These are phyloP conservation scores for Wickerhamomyces canadensis DNA, from an alignment of 805 yeast species.

Conservation along the genomic window DNA sequence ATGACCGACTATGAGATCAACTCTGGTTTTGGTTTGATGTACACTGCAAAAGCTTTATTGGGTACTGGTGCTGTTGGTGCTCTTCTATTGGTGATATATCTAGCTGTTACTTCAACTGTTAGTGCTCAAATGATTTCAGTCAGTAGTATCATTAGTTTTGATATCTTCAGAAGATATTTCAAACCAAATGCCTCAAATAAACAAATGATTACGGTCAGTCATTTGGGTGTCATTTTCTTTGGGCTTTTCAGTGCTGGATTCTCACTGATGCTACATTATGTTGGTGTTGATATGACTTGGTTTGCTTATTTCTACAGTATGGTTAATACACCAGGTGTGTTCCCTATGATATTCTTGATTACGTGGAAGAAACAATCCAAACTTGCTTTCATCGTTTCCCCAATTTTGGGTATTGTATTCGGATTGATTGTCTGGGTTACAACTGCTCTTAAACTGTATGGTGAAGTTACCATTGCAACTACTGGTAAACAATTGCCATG, in stretches of 20 bases:
- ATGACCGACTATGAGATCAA: slow-evolving; percentile 32
- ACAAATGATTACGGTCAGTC: slow-evolving; percentile 29
- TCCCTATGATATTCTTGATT: slow-evolving; percentile 30
- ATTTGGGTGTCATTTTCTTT: slow-evolving; percentile 31
- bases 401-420: slow-evolving; percentile 26
- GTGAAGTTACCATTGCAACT: slow-evolving; percentile 24
- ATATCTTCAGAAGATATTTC: slow-evolving; percentile 31
- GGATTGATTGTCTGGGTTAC: slow-evolving; percentile 30
- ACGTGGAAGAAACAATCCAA: slow-evolving; percentile 30
- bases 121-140: slow-evolving; percentile 38
- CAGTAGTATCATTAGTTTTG: slow-evolving; percentile 33
- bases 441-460: slow-evolving; percentile 26
- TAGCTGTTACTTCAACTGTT: slow-evolving; percentile 36
- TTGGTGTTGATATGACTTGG: slow-evolving; percentile 23
- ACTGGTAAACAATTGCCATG: slow-evolving; percentile 31
- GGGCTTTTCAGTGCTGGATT: slow-evolving; percentile 34
- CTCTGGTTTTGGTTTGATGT: slow-evolving; percentile 31
- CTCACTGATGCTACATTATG: slow-evolving; percentile 29
- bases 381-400: slow-evolving; percentile 28
- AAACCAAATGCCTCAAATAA: slow-evolving; percentile 33
- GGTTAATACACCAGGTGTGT: slow-evolving; percentile 35
- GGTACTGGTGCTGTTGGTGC: slow-evolving; percentile 37
- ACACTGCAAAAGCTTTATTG: slow-evolving; percentile 39
- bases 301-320: slow-evolving; percentile 31
- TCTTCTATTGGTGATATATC: slow-evolving; percentile 31